A percentile compares a stretch with the other conserved stretches of the same genome.
phyloP scores from a whole-genome alignment of 1,139 yeast species.

The Pichia sorboxylosa region DNA sequence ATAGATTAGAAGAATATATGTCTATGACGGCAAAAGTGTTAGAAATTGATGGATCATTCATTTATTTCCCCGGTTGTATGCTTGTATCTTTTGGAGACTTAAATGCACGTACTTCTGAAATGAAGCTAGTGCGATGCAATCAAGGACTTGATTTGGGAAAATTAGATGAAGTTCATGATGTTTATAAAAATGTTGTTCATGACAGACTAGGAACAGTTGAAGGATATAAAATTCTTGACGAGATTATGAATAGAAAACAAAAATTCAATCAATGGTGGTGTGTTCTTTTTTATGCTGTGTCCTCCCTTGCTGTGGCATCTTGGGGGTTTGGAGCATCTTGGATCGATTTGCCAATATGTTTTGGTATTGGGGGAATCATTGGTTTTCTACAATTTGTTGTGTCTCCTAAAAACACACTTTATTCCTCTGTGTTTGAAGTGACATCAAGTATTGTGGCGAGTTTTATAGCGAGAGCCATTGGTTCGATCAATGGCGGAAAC shows the following conservation, averaged over 20 bases:
- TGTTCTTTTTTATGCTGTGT: constrained; percentile 67
- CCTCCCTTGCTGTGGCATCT: constrained; percentile 74
- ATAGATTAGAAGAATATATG: constrained; percentile 84
- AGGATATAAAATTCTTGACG: constrained; percentile 62
- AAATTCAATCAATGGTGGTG: constrained; percentile 67
- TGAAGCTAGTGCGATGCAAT: constrained; percentile 71
- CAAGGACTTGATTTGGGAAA: constrained; percentile 81
- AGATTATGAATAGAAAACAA: constrained; percentile 48
- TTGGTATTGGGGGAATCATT: constrained; percentile 69
- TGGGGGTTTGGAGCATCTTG: constrained; percentile 88
- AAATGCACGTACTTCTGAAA: constrained; percentile 87
- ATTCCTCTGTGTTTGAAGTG: constrained; percentile 85
- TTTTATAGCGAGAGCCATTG: constrained; percentile 79
- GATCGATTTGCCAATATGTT: constrained; percentile 76
- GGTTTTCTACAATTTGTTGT: constrained; percentile 73
- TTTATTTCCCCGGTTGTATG: constrained; percentile 92
- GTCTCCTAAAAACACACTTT: constrained; percentile 74
- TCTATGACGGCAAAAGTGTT: constrained; percentile 79
- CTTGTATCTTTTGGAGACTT: constrained; percentile 86
- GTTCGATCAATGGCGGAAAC: constrained; percentile 55
- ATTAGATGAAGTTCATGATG: constrained; percentile 66
- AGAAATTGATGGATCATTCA: constrained; percentile 83
- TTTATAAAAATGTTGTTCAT: constrained; percentile 82
- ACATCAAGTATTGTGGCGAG: constrained; percentile 80
- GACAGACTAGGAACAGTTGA: constrained; percentile 81